These are phyloP conservation scores for Paratrypanosoma confusum DNA, from an alignment of 208 protist genomes.

Conservation along the genomic window DNA sequence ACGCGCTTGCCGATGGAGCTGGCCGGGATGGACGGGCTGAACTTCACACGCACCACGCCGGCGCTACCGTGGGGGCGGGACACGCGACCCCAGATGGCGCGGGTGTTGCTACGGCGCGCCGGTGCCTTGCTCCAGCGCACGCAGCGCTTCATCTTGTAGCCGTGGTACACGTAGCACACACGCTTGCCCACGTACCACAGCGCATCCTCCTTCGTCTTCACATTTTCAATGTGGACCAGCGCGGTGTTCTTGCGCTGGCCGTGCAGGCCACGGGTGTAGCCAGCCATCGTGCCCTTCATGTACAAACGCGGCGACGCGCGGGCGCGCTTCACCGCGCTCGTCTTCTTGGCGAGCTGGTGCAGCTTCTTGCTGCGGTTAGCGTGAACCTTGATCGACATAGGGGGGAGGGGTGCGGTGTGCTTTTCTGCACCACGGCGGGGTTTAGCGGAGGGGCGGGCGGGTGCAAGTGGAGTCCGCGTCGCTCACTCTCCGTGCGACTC, in stretches of 20 bases:
- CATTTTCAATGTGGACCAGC: conserved; percentile 95
- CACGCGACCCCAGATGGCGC: conserved; percentile 97
- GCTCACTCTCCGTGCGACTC: no score
- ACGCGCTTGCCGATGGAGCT: conserved; percentile 91
- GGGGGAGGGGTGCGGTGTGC: no score
- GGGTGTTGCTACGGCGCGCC: conserved; percentile 79
- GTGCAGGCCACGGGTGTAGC: conserved; percentile 84
- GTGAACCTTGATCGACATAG: no score
- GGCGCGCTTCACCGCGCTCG: conserved; percentile 70
- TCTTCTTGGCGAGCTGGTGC: conserved; percentile 79
- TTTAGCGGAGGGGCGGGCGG: no score
- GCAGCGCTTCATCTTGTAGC: conserved; percentile 88
- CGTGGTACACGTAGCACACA: conserved; percentile 97
- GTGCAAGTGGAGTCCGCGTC: no score
- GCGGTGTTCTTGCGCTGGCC: conserved; percentile 92
- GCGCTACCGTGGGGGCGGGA: conserved; percentile 95
- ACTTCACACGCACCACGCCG: conserved; percentile 96
- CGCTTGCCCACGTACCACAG: conserved; percentile 99
- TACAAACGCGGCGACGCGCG: conserved; percentile 83
- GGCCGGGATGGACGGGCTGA: conserved; percentile 93
- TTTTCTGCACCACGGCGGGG: no score
- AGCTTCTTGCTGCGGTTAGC: conserved; percentile 87
- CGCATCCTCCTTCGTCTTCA: conserved; percentile 91
- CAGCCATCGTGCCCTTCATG: conserved; percentile 86
- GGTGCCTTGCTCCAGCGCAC: conserved; percentile 85